A percentile compares a stretch with the other conserved stretches of the same genome.
Evolutionary conservation across 768 basidiomycete genomes (phyloP).

Genomic region (Dentipellis sp.): DNA sequence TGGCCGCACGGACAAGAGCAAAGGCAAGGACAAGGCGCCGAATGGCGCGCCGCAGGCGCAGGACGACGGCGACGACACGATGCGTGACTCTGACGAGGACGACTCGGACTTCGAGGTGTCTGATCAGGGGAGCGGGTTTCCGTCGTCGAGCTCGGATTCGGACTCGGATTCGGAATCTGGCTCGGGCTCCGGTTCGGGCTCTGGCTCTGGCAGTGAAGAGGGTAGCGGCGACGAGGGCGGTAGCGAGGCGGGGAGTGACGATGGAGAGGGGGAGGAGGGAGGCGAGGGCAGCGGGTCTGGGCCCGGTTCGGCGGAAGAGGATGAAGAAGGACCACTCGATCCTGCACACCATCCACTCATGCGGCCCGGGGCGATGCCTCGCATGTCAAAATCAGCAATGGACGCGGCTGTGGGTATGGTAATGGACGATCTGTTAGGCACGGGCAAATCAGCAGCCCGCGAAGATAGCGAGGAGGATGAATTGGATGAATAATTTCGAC

Average conservation of each 20-base stretch:
- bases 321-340: slow-evolving; percentile 38
- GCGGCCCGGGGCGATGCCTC: slow-evolving; percentile 10
- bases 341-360: slow-evolving; percentile 36
- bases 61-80: slow-evolving; percentile 3
- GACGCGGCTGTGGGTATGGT: slow-evolving; percentile 11
- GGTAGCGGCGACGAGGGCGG: slow-evolving; percentile 7
- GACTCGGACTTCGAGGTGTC: slow-evolving; percentile 7
- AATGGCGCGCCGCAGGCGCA: not conserved
- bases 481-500: slow-evolving; percentile 7
- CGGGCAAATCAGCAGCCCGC: not conserved
- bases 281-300: slow-evolving; percentile 18
- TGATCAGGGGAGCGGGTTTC: slow-evolving; percentile 1
- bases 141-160: slow-evolving; percentile 15
- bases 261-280: slow-evolving; percentile 19
- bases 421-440: slow-evolving; percentile 8
- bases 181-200: not conserved
- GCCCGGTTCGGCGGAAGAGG: slow-evolving; percentile 25
- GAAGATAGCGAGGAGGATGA: slow-evolving; percentile 14
- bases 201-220: not conserved
- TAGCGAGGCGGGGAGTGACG: slow-evolving; percentile 18
- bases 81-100: slow-evolving; percentile 14
- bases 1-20: slow-evolving; percentile 25
- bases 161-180: slow-evolving; percentile 3
- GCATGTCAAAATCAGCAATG: slow-evolving; percentile 12
- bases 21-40: slow-evolving; percentile 3